phyloP scores from a whole-genome alignment of 257 asterid species.

The Lantana camara region DNA sequence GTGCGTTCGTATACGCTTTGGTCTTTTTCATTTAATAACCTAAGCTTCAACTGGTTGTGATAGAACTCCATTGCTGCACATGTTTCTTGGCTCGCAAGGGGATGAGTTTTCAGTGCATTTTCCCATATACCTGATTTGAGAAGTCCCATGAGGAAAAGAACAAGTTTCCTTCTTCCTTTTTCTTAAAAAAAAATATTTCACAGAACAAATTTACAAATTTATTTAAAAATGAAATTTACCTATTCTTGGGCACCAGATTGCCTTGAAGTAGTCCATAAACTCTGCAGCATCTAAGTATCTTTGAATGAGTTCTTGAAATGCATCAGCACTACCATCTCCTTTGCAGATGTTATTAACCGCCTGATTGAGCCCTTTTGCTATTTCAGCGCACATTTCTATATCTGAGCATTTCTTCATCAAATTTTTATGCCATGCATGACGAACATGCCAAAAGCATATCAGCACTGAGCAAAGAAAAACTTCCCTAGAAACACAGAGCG shows the following conservation, averaged over 20 bases:
- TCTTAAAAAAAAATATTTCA: too few species aligned
- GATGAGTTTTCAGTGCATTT: conserved; percentile 62
- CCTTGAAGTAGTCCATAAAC: conserved; percentile 84
- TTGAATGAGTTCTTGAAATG: conserved; percentile 59
- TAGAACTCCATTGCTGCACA: conserved; percentile 88
- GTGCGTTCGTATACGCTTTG: conserved; percentile 61
- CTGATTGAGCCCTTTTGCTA: conserved; percentile 63
- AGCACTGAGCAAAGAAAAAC: conserved; percentile 84
- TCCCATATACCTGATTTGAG: conserved; percentile 63
- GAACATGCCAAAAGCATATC: conserved; percentile 93
- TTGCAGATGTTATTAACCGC: conserved; percentile 57
- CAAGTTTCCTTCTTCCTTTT: neutral
- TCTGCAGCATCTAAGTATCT: conserved; percentile 60
- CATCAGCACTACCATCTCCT: conserved; percentile 46
- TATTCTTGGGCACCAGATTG: conserved; percentile 79
- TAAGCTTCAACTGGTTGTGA: conserved; percentile 76
- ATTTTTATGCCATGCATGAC: conserved; percentile 95
- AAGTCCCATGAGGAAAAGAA: conserved; percentile 29
- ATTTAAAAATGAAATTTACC: conserved; percentile 39
- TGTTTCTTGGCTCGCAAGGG: conserved; percentile 87
- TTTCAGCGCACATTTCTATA: conserved; percentile 47
- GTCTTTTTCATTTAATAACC: conserved; percentile 75
- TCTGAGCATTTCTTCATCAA: conserved; percentile 71
- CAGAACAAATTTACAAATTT: too few species aligned
- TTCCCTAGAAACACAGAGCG: conserved; percentile 51